phyloP scores from a whole-genome alignment of 441 rosid genomes.

The Bocquillonia castaneifolia region DNA sequence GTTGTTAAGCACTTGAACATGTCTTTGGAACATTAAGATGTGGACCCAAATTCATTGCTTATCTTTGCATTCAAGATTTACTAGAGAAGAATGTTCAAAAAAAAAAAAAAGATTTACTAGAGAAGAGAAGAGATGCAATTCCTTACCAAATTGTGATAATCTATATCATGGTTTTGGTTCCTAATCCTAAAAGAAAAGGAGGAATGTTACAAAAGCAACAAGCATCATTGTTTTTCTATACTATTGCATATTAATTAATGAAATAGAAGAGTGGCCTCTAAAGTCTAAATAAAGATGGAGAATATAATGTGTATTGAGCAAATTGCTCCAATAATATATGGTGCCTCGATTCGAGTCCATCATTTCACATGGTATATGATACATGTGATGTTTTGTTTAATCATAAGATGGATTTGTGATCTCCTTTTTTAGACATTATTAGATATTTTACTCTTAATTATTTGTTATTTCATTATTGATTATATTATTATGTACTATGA shows the following conservation, averaged over 20 bases:
- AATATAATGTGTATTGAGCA: background rate
- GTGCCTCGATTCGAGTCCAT: background rate
- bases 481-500: too few relatives aligned
- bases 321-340: background rate
- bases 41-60: background rate
- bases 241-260: background rate
- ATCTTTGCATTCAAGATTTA: background rate
- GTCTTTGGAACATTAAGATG: background rate
- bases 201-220: background rate
- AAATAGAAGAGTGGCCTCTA: background rate
- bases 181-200: background rate
- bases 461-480: too few relatives aligned
- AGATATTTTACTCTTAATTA: too few relatives aligned
- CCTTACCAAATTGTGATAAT: background rate
- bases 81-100: too few relatives aligned
- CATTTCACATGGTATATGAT: too few relatives aligned
- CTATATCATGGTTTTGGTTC: background rate
- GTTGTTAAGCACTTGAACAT: background rate
- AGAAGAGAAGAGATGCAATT: too few relatives aligned
- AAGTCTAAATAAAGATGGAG: too few relatives aligned
- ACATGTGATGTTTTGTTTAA: too few relatives aligned
- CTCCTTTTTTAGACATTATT: too few relatives aligned
- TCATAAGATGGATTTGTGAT: too few relatives aligned
- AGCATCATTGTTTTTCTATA: background rate
- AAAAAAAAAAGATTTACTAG: too few relatives aligned